These are phyloP conservation scores for Fusarium oxysporum DNA, from an alignment of 2,329 filamentous ascomycete species.

Conservation along the genomic window DNA sequence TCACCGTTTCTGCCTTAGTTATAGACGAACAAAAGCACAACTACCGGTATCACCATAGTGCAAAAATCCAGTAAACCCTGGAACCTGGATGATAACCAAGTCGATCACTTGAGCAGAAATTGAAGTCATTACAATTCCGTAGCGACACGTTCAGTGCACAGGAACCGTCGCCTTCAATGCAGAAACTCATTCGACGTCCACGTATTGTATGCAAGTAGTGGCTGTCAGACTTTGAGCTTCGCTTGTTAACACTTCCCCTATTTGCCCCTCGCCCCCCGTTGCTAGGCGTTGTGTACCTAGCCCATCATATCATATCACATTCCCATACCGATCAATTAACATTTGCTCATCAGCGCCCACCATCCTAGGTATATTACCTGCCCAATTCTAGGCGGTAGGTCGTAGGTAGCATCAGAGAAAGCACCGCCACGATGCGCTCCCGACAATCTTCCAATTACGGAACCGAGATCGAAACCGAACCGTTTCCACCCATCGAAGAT, in stretches of 20 bases:
- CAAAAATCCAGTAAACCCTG: too few relatives aligned
- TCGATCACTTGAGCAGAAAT: too few relatives aligned
- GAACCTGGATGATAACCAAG: too few relatives aligned
- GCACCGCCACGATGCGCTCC: background rate
- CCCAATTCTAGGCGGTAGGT: background rate
- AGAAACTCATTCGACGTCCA: too few relatives aligned
- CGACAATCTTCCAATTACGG: conserved; percentile 28
- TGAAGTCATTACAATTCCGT: too few relatives aligned
- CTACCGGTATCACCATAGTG: too few relatives aligned
- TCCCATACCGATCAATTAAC: background rate
- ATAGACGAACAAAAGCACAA: too few relatives aligned
- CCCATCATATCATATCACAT: background rate
- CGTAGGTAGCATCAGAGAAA: background rate
- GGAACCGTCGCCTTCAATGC: too few relatives aligned
- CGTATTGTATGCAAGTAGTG: background rate
- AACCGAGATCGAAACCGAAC: conserved; percentile 32
- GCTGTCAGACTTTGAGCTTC: background rate
- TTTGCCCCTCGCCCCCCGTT: too few relatives aligned
- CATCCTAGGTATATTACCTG: background rate
- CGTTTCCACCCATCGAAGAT: conserved; percentile 43
- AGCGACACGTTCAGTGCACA: too few relatives aligned
- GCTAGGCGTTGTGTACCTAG: background rate
- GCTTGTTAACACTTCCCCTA: background rate
- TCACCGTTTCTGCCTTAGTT: background rate
- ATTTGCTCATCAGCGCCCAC: background rate